phyloP scores from a whole-genome alignment of 768 basidiomycete genomes.

The Porphyrellus cyaneotinctus region DNA sequence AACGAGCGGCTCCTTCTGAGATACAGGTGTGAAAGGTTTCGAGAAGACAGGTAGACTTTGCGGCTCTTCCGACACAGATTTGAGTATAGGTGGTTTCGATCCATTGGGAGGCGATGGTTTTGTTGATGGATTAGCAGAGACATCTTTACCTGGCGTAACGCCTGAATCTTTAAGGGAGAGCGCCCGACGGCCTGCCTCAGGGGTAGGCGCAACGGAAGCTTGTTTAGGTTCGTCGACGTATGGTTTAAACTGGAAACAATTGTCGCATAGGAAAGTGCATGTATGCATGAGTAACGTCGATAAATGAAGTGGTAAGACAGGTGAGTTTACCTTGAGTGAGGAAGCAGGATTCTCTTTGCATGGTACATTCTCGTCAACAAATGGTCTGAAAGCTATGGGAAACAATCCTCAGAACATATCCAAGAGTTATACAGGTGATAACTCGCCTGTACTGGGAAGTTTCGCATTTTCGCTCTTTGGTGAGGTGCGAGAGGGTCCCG shows the following conservation, averaged over 20 bases:
- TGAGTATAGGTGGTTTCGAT: slow-evolving; percentile 27
- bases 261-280: not conserved
- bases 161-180: slow-evolving; percentile 50
- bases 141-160: slow-evolving; percentile 11
- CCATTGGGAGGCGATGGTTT: slow-evolving; percentile 28
- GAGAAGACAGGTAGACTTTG: slow-evolving; percentile 45
- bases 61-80: slow-evolving; percentile 35
- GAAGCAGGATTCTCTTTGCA: slow-evolving; percentile 42
- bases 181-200: slow-evolving; percentile 36
- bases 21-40: slow-evolving; percentile 61
- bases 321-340: slow-evolving; percentile 14
- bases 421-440: slow-evolving; percentile 10
- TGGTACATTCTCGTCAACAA: slow-evolving; percentile 56
- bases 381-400: slow-evolving; percentile 52
- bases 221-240: slow-evolving; percentile 56
- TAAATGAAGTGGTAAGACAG: not conserved
- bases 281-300: slow-evolving; percentile 8
- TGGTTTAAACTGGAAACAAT: slow-evolving; percentile 56
- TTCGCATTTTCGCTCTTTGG: slow-evolving; percentile 22
- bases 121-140: slow-evolving; percentile 15
- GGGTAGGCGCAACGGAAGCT: slow-evolving; percentile 32
- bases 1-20: slow-evolving; percentile 35
- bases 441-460: slow-evolving; percentile 37
- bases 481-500: slow-evolving; percentile 36
- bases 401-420: slow-evolving; percentile 12